These are phyloP conservation scores for Pseudogymnoascus sp. DNA, from an alignment of 2,329 filamentous ascomycete genomes.

Conservation along the genomic window DNA sequence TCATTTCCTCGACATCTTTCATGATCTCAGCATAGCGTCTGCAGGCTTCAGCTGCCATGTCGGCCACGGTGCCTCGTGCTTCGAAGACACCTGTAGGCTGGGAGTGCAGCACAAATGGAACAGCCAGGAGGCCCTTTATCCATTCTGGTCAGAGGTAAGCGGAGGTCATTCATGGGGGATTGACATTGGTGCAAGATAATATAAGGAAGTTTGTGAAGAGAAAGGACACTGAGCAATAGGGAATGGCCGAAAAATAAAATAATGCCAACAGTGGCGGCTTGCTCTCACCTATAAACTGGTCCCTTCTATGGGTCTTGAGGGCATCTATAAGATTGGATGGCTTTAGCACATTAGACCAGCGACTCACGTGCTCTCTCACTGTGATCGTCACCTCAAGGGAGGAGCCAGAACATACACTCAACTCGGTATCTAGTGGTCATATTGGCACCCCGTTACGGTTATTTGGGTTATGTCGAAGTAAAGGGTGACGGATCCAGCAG, in stretches of 20 bases:
- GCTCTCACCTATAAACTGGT: constrained; percentile 71
- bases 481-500: neutral
- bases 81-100: constrained; percentile 86
- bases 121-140: constrained; percentile 91
- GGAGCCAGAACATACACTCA: constrained; percentile 54
- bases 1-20: constrained; percentile 83
- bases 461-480: neutral
- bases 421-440: constrained; percentile 64
- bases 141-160: constrained; percentile 55
- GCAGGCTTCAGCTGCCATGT: constrained; percentile 75
- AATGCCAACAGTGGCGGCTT: neutral
- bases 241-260: neutral
- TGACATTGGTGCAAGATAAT: neutral
- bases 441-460: constrained; percentile 5
- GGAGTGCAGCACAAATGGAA: constrained; percentile 93
- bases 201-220: neutral
- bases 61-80: constrained; percentile 54
- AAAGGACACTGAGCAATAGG: neutral
- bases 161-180: neutral
- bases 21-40: constrained; percentile 92
- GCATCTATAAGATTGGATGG: constrained; percentile 42
- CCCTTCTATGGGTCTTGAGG: constrained; percentile 77
- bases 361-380: constrained; percentile 15
- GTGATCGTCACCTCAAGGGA: neutral
- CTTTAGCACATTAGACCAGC: constrained; percentile 1